Evolutionary conservation across 1,284 basidiomycete genomes (phyloP).

Genomic region (Afroboletus lepidellus): DNA sequence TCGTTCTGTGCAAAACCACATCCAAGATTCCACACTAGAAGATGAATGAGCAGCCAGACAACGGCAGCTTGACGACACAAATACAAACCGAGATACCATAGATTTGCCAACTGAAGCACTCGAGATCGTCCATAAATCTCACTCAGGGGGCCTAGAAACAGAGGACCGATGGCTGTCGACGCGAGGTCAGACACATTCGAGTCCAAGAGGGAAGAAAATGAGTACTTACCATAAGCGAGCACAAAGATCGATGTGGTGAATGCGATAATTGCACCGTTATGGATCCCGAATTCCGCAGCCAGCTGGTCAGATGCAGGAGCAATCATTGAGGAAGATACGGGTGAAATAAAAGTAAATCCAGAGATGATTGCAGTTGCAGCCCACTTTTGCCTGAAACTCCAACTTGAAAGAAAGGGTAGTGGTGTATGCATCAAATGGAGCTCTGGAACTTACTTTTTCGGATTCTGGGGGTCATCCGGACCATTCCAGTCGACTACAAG

Average conservation of each 20-base stretch:
- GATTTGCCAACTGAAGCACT: conserved; percentile 51
- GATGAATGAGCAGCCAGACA: neutral
- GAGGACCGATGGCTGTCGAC: conserved; percentile 44
- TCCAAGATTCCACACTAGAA: conserved; percentile 37
- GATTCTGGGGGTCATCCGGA: conserved; percentile 36
- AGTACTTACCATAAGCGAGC: conserved; percentile 55
- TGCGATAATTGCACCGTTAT: conserved; percentile 49
- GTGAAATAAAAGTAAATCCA: conserved; percentile 49
- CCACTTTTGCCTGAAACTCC: conserved; percentile 50
- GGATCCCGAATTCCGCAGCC: conserved; percentile 56
- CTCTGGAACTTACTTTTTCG: conserved; percentile 30
- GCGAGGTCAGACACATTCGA: conserved; percentile 12
- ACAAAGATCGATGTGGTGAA: conserved; percentile 69
- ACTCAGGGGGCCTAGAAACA: conserved; percentile 55
- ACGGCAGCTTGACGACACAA: neutral
- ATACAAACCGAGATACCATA: conserved; percentile 56
- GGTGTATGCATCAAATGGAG: too few species aligned
- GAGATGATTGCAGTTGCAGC: conserved; percentile 48
- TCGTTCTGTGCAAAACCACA: conserved; percentile 65
- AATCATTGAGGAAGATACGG: conserved; percentile 60
- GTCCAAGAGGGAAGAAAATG: neutral
- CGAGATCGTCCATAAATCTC: conserved; percentile 51
- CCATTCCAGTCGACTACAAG: conserved; percentile 38
- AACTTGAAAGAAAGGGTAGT: conserved; percentile 33
- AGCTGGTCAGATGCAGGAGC: conserved; percentile 61